Percentiles rank a stretch among this genome's conserved stretches.
Conservation (phyloP, 1,139 yeast species). For the Blastobotrys niveus region DNA sequence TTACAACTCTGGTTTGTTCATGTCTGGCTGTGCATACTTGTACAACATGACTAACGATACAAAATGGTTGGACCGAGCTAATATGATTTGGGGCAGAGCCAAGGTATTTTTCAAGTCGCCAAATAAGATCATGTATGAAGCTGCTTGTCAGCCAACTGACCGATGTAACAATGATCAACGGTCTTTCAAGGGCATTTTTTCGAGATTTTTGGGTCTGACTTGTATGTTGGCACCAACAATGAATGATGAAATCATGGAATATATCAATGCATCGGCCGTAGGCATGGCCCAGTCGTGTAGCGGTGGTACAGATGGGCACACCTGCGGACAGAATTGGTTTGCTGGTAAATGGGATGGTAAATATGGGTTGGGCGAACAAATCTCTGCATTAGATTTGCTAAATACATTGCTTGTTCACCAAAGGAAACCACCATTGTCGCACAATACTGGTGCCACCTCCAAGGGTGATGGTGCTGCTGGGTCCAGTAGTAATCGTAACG, state of each 20-base stretch:
- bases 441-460: slow-evolving; percentile 45
- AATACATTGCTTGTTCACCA: slow-evolving; percentile 40
- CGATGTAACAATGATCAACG: slow-evolving; percentile 71
- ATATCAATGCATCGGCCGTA: slow-evolving; percentile 48
- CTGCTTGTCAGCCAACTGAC: slow-evolving; percentile 56
- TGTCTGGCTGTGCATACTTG: slow-evolving; percentile 68
- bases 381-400: slow-evolving; percentile 68
- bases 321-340: slow-evolving; percentile 69
- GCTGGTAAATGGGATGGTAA: slow-evolving; percentile 51
- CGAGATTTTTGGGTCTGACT: slow-evolving; percentile 60
- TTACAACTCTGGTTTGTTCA: slow-evolving; percentile 69
- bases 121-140: slow-evolving; percentile 54
- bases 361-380: slow-evolving; percentile 76
- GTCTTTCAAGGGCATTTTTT: slow-evolving; percentile 66
- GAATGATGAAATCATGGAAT: slow-evolving; percentile 39
- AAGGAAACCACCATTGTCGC: slow-evolving; percentile 41
- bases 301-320: slow-evolving; percentile 71
- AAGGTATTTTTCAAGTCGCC: slow-evolving; percentile 45
- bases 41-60: slow-evolving; percentile 57
- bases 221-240: slow-evolving; percentile 51
- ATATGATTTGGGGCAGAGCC: slow-evolving; percentile 48
- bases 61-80: slow-evolving; percentile 52
- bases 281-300: slow-evolving; percentile 69
- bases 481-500: slow-evolving; percentile 4
- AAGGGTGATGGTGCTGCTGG: slow-evolving; percentile 34